A percentile compares a stretch with the other conserved stretches of the same genome.
Evolutionary conservation across 768 basidiomycete species (phyloP).

Genomic region (Collybiopsis confluens): DNA sequence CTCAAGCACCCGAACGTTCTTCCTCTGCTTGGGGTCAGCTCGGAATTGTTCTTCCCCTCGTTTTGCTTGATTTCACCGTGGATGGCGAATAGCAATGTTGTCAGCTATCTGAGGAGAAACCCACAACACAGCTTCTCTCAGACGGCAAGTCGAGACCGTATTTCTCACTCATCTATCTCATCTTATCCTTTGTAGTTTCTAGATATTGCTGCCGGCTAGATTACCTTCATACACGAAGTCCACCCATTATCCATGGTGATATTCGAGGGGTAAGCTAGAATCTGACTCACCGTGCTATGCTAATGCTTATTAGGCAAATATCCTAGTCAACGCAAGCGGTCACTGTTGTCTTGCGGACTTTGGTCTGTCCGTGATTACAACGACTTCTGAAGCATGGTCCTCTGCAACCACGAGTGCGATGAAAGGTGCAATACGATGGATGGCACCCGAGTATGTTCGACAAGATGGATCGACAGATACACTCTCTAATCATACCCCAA

Average conservation of each 20-base stretch:
- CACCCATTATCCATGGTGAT: conserved; percentile 10
- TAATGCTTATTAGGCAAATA: not conserved
- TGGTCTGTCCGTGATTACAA: not conserved
- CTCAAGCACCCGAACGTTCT: conserved; percentile 23
- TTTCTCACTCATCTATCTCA: not conserved
- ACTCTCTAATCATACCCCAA: not conserved
- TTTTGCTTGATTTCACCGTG: conserved; percentile 26
- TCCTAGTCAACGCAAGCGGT: not conserved
- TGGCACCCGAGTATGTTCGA: not conserved
- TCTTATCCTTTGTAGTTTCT: not conserved
- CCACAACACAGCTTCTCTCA: conserved; percentile 13
- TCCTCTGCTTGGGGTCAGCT: conserved; percentile 17
- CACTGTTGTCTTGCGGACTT: conserved; percentile 6
- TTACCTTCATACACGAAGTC: conserved; percentile 7
- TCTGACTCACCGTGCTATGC: not conserved
- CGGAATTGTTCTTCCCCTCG: not conserved
- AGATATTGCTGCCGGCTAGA: conserved; percentile 8
- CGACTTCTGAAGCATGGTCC: not conserved
- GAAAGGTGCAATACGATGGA: not conserved
- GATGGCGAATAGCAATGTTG: conserved; percentile 24
- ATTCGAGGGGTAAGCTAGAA: conserved; percentile 9
- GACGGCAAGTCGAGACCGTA: conserved; percentile 16
- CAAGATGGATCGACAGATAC: not conserved
- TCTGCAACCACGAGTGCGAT: not conserved
- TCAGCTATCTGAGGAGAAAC: conserved; percentile 16